Percentiles rank a stretch among this genome's conserved stretches.
These are phyloP conservation scores for Pyrenochaeta sp. DNA, from an alignment of 2,329 filamentous ascomycete genomes.

Conservation along the genomic window DNA sequence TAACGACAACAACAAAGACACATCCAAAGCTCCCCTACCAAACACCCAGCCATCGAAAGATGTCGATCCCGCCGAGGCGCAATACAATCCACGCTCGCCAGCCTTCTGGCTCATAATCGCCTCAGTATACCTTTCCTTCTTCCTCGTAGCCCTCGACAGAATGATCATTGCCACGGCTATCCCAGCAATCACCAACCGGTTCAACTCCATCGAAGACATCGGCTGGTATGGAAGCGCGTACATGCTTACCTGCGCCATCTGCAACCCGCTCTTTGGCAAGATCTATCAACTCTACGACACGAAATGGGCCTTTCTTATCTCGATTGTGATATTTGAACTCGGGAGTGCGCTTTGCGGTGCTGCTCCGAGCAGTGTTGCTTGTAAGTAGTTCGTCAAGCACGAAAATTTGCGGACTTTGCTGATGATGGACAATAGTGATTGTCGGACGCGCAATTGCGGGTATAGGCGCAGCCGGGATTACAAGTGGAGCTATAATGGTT, in stretches of 20 bases:
- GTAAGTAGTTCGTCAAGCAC: not conserved
- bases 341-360: slow-evolving; percentile 52
- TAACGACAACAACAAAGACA: not conserved
- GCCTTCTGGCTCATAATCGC: slow-evolving; percentile 31
- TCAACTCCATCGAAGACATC: slow-evolving; percentile 34
- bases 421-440: slow-evolving; percentile 44
- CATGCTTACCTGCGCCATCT: slow-evolving; percentile 53
- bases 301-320: slow-evolving; percentile 47
- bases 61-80: slow-evolving; percentile 23
- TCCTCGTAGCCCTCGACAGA: slow-evolving; percentile 32
- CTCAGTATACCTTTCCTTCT: slow-evolving; percentile 34
- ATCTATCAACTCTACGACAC: slow-evolving; percentile 55
- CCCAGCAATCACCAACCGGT: slow-evolving; percentile 36
- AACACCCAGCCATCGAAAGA: slow-evolving; percentile 1
- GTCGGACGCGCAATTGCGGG: slow-evolving; percentile 59
- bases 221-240: slow-evolving; percentile 48
- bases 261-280: slow-evolving; percentile 58
- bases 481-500: slow-evolving; percentile 53
- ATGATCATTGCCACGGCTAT: slow-evolving; percentile 34
- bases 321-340: slow-evolving; percentile 53
- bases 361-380: slow-evolving; percentile 49
- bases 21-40: not conserved
- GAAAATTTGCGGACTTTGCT: not conserved
- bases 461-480: slow-evolving; percentile 51
- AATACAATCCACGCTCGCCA: slow-evolving; percentile 33